phyloP scores from a whole-genome alignment of 75 land plant genomes.

The Selaginella tamariscina region DNA sequence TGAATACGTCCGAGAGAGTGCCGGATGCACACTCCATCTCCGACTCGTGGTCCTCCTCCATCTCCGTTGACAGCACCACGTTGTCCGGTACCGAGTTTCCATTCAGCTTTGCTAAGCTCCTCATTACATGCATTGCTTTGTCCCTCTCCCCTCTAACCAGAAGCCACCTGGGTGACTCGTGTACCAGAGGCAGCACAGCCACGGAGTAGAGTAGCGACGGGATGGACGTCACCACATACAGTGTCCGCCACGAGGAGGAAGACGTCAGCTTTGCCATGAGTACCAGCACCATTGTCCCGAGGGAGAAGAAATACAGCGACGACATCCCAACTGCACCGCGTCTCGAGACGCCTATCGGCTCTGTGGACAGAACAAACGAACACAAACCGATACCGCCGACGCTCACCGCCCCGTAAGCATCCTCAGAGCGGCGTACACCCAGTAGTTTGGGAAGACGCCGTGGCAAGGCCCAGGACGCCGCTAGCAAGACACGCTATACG shows the following conservation, averaged over 20 bases:
- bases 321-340: conserved; percentile 83
- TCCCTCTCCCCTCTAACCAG: conserved; percentile 44
- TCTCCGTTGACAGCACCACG: conserved; percentile 31
- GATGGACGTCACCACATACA: conserved; percentile 51
- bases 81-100: conserved; percentile 34
- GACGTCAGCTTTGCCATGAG: conserved; percentile 40
- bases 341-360: conserved; percentile 62
- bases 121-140: conserved; percentile 55
- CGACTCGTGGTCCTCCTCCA: conserved; percentile 15
- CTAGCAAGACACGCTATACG: conserved; percentile 27
- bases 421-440: conserved; percentile 41
- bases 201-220: conserved; percentile 55
- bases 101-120: conserved; percentile 39
- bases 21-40: conserved; percentile 19
- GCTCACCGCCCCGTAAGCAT: conserved; percentile 56
- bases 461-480: conserved; percentile 31
- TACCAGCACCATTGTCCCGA: conserved; percentile 48
- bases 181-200: conserved; percentile 45
- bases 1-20: conserved; percentile 37
- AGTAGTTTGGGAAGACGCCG: conserved; percentile 54
- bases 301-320: conserved; percentile 81
- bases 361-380: conserved; percentile 81
- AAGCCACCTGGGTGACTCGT: conserved; percentile 81
- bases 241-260: conserved; percentile 54
- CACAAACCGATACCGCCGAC: conserved; percentile 66